These are phyloP conservation scores for Macadamia tetraphylla DNA, from an alignment of 164 flowering plant species.

Conservation along the genomic window DNA sequence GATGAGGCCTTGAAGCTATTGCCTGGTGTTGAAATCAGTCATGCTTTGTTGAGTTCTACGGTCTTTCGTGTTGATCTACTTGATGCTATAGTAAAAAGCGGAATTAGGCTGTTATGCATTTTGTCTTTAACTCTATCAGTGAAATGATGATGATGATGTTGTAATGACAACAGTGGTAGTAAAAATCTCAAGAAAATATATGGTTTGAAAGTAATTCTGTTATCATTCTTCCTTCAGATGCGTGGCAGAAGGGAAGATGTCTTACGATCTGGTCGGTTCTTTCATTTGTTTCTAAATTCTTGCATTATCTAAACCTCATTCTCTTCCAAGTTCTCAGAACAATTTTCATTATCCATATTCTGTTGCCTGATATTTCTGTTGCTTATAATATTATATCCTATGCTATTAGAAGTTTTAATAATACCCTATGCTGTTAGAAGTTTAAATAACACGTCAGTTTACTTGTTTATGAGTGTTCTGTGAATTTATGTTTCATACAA, in stretches of 20 bases:
- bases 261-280: background rate
- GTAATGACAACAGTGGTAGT: background rate
- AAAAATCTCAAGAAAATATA: background rate
- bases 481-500: slow-evolving; percentile 43
- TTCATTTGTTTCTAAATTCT: background rate
- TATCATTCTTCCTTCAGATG: background rate
- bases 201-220: slow-evolving; percentile 1
- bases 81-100: background rate
- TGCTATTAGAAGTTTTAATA: background rate
- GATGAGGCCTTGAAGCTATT: background rate
- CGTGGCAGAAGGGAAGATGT: background rate
- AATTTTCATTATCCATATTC: background rate
- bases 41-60: background rate
- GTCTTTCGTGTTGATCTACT: background rate
- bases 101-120: background rate
- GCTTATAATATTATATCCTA: background rate
- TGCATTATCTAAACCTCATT: background rate
- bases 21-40: background rate
- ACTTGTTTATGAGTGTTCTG: slow-evolving; percentile 13
- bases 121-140: too few relatives aligned
- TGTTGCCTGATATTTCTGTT: slow-evolving; percentile 2
- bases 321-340: background rate
- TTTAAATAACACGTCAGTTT: background rate
- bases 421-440: background rate
- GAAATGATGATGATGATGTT: too few relatives aligned